Base-by-base conservation (phyloP, 1,284 basidiomycete genomes). In the Coniferiporia sulphurascens region DNA sequence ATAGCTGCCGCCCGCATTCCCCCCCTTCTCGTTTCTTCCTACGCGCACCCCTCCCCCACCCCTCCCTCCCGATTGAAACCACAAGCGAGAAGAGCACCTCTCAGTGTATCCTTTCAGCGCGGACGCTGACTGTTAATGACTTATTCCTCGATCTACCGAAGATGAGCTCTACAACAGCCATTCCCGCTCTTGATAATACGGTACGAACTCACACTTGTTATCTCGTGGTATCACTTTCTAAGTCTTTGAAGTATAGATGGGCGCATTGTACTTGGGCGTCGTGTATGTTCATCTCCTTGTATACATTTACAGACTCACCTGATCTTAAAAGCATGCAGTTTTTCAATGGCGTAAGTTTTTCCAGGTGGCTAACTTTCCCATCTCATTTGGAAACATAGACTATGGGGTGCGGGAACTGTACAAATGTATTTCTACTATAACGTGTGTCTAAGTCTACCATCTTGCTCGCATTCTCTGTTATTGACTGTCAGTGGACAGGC, bases 401-500 rank as follows among this genome's bases (percentile, higher is more conserved):
- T 56, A 5, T 56, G 55, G 55, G 55, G 55, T 3, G 55, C 55
- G 8, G 55, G 55, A 34, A 49, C 46, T 22, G 55, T 56, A 8
- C 55, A 56, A n/a, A 36, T 56, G 55, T 56, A 56, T 21, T 56
- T 36, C 21, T 56, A 56, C 32, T 56, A 36, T 32, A 41, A 49
- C 19, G 55, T 56, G 4, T n/a, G 55, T 5, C 27, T 5, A 5
- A 27, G 27, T 50, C 55, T 46, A 3, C 15, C 9, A 52, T 3
- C 43, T 10, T 44, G 15, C 22, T 22, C n/a, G 13, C 21, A 15
- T 34, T 50, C 1, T 21, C 12, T n/a, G 15, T 36, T 1, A 45
- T 4, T 41, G 41, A 13, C 8, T 46, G 17, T 27, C 9, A 10
- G 19, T 17, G 1, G 15, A 32, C 46, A 56, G 55, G 34, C 32